These are phyloP conservation scores for Coemansia sp. DNA, from an alignment of 371 early-diverging fungal species.

Conservation along the genomic window DNA sequence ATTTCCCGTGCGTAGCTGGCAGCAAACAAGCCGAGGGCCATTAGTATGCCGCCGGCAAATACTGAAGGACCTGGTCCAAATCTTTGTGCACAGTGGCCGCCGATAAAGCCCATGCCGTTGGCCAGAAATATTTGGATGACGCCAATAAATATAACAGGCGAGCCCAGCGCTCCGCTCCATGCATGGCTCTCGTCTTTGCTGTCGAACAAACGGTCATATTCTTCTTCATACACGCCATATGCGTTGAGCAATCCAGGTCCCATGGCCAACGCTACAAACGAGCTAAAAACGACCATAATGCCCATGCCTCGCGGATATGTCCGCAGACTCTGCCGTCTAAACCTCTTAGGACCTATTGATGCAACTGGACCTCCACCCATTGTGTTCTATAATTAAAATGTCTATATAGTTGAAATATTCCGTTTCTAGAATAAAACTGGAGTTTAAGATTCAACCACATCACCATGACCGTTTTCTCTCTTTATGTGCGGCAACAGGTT, in stretches of 20 bases:
- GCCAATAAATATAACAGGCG: conserved; percentile 47
- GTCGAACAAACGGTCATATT: conserved; percentile 42
- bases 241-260: conserved; percentile 49
- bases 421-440: too few relatives aligned
- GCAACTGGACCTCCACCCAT: neutral
- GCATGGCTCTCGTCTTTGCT: conserved; percentile 30
- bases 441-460: too few relatives aligned
- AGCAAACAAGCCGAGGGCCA: conserved; percentile 56
- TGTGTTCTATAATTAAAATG: neutral
- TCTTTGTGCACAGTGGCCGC: conserved; percentile 28
- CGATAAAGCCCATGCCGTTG: conserved; percentile 45
- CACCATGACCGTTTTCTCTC: too few relatives aligned
- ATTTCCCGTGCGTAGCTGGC: conserved; percentile 62
- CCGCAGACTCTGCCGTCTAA: conserved; percentile 39
- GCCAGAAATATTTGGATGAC: conserved; percentile 44
- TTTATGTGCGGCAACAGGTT: too few relatives aligned
- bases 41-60: conserved; percentile 39
- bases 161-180: conserved; percentile 20
- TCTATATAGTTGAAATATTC: too few relatives aligned
- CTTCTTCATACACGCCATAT: conserved; percentile 50
- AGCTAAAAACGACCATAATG: conserved; percentile 42
- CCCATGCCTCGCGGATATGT: conserved; percentile 45
- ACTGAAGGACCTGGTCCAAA: conserved; percentile 48
- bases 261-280: conserved; percentile 41
- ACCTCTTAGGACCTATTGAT: conserved; percentile 11